Evolutionary conservation across 2,329 filamentous ascomycete genomes (phyloP), one percentile per base, ranked within the genome.

Genomic region (Monosporascus sp.): DNA sequence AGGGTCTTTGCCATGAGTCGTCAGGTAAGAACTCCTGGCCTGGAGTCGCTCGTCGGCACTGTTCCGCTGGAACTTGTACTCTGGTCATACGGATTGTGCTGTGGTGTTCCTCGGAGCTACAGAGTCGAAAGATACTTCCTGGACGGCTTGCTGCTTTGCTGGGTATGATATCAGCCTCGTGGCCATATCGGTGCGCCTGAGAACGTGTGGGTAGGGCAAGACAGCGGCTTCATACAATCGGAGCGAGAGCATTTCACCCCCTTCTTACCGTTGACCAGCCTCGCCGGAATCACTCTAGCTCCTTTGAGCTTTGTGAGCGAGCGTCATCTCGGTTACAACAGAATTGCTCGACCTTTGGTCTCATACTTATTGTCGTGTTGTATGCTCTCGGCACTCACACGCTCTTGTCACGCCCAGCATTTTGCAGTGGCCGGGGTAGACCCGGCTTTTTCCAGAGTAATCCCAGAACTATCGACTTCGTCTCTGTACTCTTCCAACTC

Each of bases 41-140:
- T 70, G 85, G 84, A 81, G 82, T 76, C 86, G 80, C 88, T 89
- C 87, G 86, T 91, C 87, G 82, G 84, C 79, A 72, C 71, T 73
- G 73, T 72, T 72, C 77, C 79, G 76, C 86, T 86, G 87, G 87
- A 81, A 76, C 68, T 65, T 64, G 74, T 68, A 79, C 77, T 74
- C 70, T 78, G 80, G 78, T 75, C 78, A 70, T 46, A 51, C 58
- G 60, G 59, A 62, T 67, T 55, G 63, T 67, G 57, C 59, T 58
- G 60, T 50, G 63, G 62, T 64, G 65, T 58, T 55, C 43, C 46
- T 46, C 49, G 52, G 47, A 51, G 54, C 57, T 54, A 50, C 46
- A 38, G 56, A 58, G 51, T 58, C 22, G 60, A 63, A 65, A 67
- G 67, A 68, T 68, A 64, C 58, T 40, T 59, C 53, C 50, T 54